Conservation (phyloP, 305 asterid species). For the Fraxinus xanthoxyloides region DNA sequence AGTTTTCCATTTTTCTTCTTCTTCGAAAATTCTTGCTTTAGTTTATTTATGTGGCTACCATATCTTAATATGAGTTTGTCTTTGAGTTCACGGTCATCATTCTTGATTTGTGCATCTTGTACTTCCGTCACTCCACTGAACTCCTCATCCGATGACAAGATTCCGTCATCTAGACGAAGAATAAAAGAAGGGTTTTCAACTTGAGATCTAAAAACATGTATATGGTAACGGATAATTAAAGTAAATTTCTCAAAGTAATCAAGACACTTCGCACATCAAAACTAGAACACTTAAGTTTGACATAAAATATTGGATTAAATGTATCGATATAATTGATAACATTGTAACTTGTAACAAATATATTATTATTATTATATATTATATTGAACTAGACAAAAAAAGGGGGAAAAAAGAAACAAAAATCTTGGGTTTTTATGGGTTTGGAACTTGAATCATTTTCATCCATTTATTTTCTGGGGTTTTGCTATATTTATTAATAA, state of each 20-base stretch:
- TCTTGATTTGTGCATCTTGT: slow-evolving; percentile 36
- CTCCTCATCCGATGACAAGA: slow-evolving; percentile 60
- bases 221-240: no score
- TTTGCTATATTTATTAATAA: no score
- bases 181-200: background rate
- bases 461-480: background rate
- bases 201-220: background rate
- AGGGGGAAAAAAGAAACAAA: no score
- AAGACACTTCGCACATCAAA: background rate
- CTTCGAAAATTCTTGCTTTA: slow-evolving; percentile 73
- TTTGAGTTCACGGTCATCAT: slow-evolving; percentile 59
- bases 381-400: no score
- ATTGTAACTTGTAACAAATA: no score
- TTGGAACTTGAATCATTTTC: no score
- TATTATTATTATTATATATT: no score
- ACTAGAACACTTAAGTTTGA: no score
- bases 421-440: no score
- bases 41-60: slow-evolving; percentile 63
- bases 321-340: background rate
- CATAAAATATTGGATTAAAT: no score
- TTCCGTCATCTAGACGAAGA: slow-evolving; percentile 38
- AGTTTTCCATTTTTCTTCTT: slow-evolving; percentile 87
- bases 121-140: slow-evolving; percentile 49
- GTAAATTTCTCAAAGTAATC: background rate
- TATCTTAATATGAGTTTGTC: slow-evolving; percentile 56